Percentiles rank a stretch among this genome's conserved stretches.
Evolutionary conservation across 306 rosid species (phyloP).

Genomic region (Citrullus colocynthis): DNA sequence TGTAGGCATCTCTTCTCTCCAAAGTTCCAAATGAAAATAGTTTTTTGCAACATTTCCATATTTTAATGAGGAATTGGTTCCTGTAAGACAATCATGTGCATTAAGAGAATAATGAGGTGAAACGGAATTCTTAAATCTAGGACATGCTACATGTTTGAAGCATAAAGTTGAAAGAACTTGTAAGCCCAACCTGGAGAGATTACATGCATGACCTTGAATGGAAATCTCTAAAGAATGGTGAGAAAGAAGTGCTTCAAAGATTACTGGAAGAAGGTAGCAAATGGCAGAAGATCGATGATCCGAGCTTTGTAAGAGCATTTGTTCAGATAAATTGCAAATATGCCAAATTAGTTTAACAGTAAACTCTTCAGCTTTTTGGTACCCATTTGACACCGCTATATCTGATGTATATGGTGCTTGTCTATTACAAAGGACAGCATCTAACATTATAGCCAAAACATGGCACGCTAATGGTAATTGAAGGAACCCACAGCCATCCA

Average conservation of each 20-base stretch:
- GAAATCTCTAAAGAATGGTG: slow-evolving; percentile 29
- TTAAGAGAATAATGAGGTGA: slow-evolving; percentile 5
- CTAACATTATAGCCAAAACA: slow-evolving; percentile 51
- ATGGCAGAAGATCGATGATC: slow-evolving; percentile 69
- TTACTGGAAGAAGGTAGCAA: slow-evolving; percentile 59
- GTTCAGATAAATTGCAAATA: slow-evolving; percentile 48
- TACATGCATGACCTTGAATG: slow-evolving; percentile 25
- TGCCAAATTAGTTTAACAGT: slow-evolving; percentile 43
- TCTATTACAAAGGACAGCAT: slow-evolving; percentile 33
- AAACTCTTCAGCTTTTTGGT: slow-evolving; percentile 26
- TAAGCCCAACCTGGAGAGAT: slow-evolving; percentile 47
- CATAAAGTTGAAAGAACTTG: slow-evolving; percentile 9
- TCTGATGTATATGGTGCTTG: slow-evolving; percentile 17
- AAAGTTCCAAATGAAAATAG: slow-evolving; percentile 59
- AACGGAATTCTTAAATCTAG: slow-evolving; percentile 5
- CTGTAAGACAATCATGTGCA: slow-evolving; percentile 38
- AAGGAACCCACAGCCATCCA: slow-evolving; percentile 24
- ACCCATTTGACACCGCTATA: slow-evolving; percentile 20
- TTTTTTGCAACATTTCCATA: slow-evolving; percentile 73
- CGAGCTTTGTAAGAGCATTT: slow-evolving; percentile 49
- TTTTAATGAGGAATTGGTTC: slow-evolving; percentile 44
- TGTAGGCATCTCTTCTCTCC: slow-evolving; percentile 82
- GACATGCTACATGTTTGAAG: slow-evolving; percentile 3
- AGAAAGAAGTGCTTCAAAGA: slow-evolving; percentile 48
- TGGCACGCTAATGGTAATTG: slow-evolving; percentile 48